Base-by-base conservation (phyloP, 192 early-diverging fungal species). In the Gaertneriomyces semiglobifer region DNA sequence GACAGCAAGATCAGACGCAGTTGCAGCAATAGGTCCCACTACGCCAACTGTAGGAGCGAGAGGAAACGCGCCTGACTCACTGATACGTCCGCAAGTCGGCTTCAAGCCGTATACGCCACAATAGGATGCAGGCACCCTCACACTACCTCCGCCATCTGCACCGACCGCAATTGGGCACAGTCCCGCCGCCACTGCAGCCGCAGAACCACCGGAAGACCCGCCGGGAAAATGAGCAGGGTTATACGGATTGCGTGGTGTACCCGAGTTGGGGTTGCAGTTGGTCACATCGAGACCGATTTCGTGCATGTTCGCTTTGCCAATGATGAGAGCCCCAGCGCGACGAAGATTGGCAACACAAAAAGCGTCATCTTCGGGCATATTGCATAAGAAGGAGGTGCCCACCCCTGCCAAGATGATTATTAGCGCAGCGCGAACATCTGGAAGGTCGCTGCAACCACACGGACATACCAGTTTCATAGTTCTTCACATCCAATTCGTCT, bases 101-200 rank as follows among this genome's bases (percentile, higher is more conserved):
- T 92, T 92, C 44, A 92, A 67, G 7, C 89, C 90, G 70, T 82
- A 92, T 16, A 90, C 62, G 18, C 90, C 90, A 75, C 84, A 88
- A 64, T 84, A 88, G 2, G 88, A 63, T 1, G 86, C 74, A 19
- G 90, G 90, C 48, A 90, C 80, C 42, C 89, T 75, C 16, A 89
- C 76, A 1, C 80, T 86, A 50, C 89, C 87, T 47, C 88, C 89
- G 10, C 87, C 84, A 81, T 90, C 85, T 62, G 82, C 77, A 18
- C 90, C 90, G 54, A 92, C 80, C 25, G 83, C 80, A 40, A 91
- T 81, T 16, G 90, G 89, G 53, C 73, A 79, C 18, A 89, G 65
- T 45, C 88, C 88, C 38, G 81, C 70, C 11, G 74, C 85, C 19
- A 92, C 89, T 47, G 75, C 70, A 6, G 75, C 81, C 4, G 77